A percentile compares a stretch with the other conserved stretches of the same genome.
Evolutionary conservation across 768 basidiomycete species (phyloP).

Genomic region (Phylloporus arenicola): DNA sequence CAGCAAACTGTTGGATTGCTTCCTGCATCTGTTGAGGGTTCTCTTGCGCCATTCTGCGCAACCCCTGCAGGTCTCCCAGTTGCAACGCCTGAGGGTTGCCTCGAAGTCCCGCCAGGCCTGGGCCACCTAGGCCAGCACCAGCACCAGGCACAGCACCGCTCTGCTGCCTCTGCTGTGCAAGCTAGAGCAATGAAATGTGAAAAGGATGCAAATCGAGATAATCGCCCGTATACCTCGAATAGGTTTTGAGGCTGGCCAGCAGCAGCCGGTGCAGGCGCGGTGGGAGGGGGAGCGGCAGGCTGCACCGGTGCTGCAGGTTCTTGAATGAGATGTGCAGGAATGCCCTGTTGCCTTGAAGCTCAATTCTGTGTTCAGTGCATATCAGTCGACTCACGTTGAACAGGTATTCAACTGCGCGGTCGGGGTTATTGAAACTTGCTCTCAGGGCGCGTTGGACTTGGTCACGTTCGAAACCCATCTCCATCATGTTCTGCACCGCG

Average conservation of each 20-base stretch:
- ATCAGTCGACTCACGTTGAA: slow-evolving; percentile 61
- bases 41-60: slow-evolving; percentile 58
- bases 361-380: slow-evolving; percentile 1
- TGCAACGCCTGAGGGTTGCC: slow-evolving; percentile 64
- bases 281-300: slow-evolving; percentile 33
- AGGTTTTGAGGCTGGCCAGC: slow-evolving; percentile 69
- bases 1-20: slow-evolving; percentile 76
- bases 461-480: slow-evolving; percentile 91
- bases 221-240: slow-evolving; percentile 59
- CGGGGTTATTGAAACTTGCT: slow-evolving; percentile 96
- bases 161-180: slow-evolving; percentile 44
- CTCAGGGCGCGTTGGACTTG: slow-evolving; percentile 80
- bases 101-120: slow-evolving; percentile 51
- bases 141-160: slow-evolving; percentile 25
- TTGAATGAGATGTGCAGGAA: slow-evolving; percentile 54
- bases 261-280: slow-evolving; percentile 35
- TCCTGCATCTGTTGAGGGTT: slow-evolving; percentile 80
- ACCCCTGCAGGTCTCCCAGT: slow-evolving; percentile 27
- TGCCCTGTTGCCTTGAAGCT: slow-evolving; percentile 52
- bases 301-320: slow-evolving; percentile 17
- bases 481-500: slow-evolving; percentile 77
- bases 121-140: slow-evolving; percentile 16
- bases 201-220: background rate
- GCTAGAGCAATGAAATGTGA: slow-evolving; percentile 33
- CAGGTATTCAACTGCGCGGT: slow-evolving; percentile 96